phyloP scores from a whole-genome alignment of 441 rosid genomes.

The Pelargonium australe region DNA sequence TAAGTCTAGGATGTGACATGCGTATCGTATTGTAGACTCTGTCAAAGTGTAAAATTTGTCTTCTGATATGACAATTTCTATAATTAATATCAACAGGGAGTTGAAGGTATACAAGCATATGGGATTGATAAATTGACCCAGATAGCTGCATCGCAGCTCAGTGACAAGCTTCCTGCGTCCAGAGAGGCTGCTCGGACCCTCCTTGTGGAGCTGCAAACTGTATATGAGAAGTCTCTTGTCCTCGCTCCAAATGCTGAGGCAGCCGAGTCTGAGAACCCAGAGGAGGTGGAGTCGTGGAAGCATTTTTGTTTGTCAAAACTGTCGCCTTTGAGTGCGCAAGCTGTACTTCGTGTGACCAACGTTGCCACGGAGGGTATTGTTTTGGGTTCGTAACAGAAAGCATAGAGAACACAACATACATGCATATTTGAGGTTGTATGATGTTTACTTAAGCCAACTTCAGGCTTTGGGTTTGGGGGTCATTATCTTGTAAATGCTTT shows the following conservation, averaged over 20 bases:
- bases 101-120: conserved; percentile 69
- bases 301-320: conserved; percentile 73
- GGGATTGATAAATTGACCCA: conserved; percentile 75
- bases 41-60: not conserved
- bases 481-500: conserved; percentile 13
- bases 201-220: conserved; percentile 70
- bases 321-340: conserved; percentile 71
- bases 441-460: not conserved
- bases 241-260: conserved; percentile 29
- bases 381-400: conserved; percentile 39
- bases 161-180: conserved; percentile 88
- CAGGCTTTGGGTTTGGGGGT: conserved; percentile 3
- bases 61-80: not conserved
- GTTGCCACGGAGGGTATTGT: conserved; percentile 49
- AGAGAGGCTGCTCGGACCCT: conserved; percentile 91
- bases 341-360: conserved; percentile 73
- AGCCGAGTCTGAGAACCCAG: conserved; percentile 34
- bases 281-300: conserved; percentile 57
- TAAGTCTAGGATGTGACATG: too few relatives aligned
- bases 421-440: conserved; percentile 13
- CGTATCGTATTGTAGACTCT: too few relatives aligned
- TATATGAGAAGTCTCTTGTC: conserved; percentile 44
- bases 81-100: conserved; percentile 43
- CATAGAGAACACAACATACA: not conserved
- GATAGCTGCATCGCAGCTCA: conserved; percentile 79